Conservation (phyloP, 2,329 filamentous ascomycete species). For the Aurifilum marmelostoma region DNA sequence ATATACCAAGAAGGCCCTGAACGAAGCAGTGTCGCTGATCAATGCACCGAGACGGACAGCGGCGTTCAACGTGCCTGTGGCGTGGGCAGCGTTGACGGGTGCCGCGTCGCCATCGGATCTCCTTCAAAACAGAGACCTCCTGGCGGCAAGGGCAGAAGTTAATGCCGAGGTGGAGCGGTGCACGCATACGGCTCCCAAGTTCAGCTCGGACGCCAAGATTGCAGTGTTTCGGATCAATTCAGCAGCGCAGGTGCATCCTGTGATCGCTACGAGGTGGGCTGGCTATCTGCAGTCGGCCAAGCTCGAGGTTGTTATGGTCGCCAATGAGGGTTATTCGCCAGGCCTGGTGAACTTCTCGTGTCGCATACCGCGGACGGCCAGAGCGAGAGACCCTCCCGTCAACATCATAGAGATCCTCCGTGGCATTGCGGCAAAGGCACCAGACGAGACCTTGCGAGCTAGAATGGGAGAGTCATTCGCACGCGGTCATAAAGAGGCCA, state of each 20-base stretch:
- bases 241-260: constrained; percentile 64
- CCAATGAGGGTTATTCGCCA: constrained; percentile 67
- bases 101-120: constrained; percentile 56
- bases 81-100: constrained; percentile 61
- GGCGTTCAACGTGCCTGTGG: constrained; percentile 60
- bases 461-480: constrained; percentile 67
- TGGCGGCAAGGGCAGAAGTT: constrained; percentile 60
- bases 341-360: constrained; percentile 71
- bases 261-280: constrained; percentile 70
- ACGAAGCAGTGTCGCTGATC: constrained; percentile 64
- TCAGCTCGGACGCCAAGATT: constrained; percentile 64
- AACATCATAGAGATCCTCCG: constrained; percentile 65
- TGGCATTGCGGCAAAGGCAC: constrained; percentile 50
- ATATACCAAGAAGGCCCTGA: constrained; percentile 64
- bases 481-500: constrained; percentile 68
- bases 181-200: constrained; percentile 64
- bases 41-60: constrained; percentile 68
- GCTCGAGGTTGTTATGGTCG: constrained; percentile 67
- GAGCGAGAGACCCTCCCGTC: constrained; percentile 56
- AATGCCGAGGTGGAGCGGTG: constrained; percentile 64
- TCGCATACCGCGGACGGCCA: constrained; percentile 60
- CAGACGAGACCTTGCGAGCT: constrained; percentile 44
- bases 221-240: constrained; percentile 66
- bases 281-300: constrained; percentile 60
- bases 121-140: constrained; percentile 50